Base-by-base conservation (phyloP, 2,329 filamentous ascomycete genomes). In the Microsporum audouinii region DNA sequence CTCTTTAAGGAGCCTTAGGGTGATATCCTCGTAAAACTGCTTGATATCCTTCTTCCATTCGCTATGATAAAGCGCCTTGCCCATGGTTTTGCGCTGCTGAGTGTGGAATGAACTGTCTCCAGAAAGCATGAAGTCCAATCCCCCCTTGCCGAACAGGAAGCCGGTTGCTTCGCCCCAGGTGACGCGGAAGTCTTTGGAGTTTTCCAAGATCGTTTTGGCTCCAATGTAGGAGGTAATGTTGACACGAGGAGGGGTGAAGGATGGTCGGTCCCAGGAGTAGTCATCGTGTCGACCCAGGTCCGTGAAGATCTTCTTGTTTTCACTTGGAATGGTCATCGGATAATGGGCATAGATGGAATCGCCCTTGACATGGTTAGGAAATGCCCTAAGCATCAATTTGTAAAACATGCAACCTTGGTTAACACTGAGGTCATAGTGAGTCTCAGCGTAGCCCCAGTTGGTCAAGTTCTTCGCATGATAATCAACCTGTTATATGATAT, bases 361-460 rank as follows among this genome's bases (percentile, higher is more conserved):
- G 34, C 65, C 66, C 2, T 66, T 64, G 59, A 69, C 68, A 63
- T 66, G 67, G 7, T 64, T 68, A 2, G 70, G 70, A 29, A 71
- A 65, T 1, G 67, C 66, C 6, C 70, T 65, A n/a, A 70, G 68
- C 27, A 71, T 63, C 10, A 71, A 58, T 38, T 70, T 68, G 58
- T 71, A 67, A 49, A 71, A 68, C 53, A 71, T 65, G 27, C 68
- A 71, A 12, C 69, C 67, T 43, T 68, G 67, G 29, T 69, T 62
- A 17, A 66, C 63, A 14, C 51, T 61, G 33, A 65, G 59, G 29
- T 65, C 63, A 60, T 66, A 66, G 38, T 70, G 67, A 56, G 73
- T 70, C 61, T 75, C 70, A 4, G 67, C 67, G 64, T 71, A 73
- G 5, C 75, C 75, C 74, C 75, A 77, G 59, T 70, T 72, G 41